Conservation (phyloP, 140 eudicot genomes). For the Stevia rebaudiana region DNA sequence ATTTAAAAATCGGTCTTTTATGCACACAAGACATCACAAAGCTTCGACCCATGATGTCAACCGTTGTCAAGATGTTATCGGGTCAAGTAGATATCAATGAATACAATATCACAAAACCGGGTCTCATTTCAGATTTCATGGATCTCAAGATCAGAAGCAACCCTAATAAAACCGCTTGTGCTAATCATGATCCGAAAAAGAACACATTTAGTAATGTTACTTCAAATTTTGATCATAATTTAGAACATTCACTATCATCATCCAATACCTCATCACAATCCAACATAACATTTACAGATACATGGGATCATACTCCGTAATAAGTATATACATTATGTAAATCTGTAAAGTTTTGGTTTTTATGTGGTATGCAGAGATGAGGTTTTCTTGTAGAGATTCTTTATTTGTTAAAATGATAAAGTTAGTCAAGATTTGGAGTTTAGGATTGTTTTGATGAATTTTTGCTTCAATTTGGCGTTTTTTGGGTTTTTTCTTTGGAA, state of each 20-base stretch:
- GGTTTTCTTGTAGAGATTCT: conserved; percentile 21
- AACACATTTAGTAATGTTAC: conserved; percentile 28
- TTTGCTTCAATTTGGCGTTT: neutral
- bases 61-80: conserved; percentile 67
- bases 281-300: conserved; percentile 45
- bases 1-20: conserved; percentile 78
- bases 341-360: conserved; percentile 16
- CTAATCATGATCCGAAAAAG: conserved; percentile 23
- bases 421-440: neutral
- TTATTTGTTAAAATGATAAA: conserved; percentile 8
- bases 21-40: conserved; percentile 92
- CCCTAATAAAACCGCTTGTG: conserved; percentile 29
- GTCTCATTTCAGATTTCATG: conserved; percentile 84
- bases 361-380: conserved; percentile 10
- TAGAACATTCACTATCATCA: conserved; percentile 35
- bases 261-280: conserved; percentile 46
- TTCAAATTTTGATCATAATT: conserved; percentile 45
- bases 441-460: neutral
- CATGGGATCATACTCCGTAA: conserved; percentile 34
- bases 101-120: conserved; percentile 60
- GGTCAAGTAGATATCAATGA: conserved; percentile 44
- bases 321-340: conserved; percentile 24
- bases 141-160: conserved; percentile 57
- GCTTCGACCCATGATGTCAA: conserved; percentile 88
- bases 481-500: neutral